phyloP scores from a whole-genome alignment of 2,329 filamentous ascomycete genomes.

The Fusarium abutilonis region DNA sequence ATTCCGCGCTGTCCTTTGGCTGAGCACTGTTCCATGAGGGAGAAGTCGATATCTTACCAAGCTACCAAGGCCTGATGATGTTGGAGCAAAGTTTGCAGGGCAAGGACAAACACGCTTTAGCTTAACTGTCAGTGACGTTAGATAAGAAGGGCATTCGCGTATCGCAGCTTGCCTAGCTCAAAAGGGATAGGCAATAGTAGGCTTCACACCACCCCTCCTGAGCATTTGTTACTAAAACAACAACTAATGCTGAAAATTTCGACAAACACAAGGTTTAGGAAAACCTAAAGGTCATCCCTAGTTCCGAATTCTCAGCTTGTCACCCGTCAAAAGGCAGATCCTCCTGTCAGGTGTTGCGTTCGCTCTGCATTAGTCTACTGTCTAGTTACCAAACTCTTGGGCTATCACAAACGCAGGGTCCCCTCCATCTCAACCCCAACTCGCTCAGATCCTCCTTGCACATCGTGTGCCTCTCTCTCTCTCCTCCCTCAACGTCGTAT shows the following conservation, averaged over 20 bases:
- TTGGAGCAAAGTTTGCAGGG: slow-evolving; percentile 15
- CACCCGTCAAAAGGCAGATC: slow-evolving; percentile 4
- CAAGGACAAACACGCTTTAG: background rate
- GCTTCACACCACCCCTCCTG: slow-evolving; percentile 14
- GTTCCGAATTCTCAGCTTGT: background rate
- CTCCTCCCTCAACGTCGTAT: slow-evolving; percentile 15
- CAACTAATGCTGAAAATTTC: slow-evolving; percentile 10
- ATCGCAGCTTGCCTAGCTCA: background rate
- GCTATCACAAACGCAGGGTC: slow-evolving; percentile 24
- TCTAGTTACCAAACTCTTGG: background rate
- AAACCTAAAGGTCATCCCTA: slow-evolving; percentile 15
- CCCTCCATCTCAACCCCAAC: slow-evolving; percentile 1
- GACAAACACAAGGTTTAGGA: background rate
- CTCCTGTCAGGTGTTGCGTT: background rate
- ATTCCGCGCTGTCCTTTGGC: slow-evolving; percentile 7
- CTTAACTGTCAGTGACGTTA: background rate
- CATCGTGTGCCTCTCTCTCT: background rate
- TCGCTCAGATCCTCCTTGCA: background rate
- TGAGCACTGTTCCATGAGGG: background rate
- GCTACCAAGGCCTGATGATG: background rate
- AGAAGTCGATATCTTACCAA: background rate
- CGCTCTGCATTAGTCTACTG: slow-evolving; percentile 17
- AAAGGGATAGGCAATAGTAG: slow-evolving; percentile 3
- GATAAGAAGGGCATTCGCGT: too few relatives aligned
- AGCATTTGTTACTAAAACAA: background rate